Conservation (phyloP, 768 basidiomycete genomes). For the Dentipellis fragilis region DNA sequence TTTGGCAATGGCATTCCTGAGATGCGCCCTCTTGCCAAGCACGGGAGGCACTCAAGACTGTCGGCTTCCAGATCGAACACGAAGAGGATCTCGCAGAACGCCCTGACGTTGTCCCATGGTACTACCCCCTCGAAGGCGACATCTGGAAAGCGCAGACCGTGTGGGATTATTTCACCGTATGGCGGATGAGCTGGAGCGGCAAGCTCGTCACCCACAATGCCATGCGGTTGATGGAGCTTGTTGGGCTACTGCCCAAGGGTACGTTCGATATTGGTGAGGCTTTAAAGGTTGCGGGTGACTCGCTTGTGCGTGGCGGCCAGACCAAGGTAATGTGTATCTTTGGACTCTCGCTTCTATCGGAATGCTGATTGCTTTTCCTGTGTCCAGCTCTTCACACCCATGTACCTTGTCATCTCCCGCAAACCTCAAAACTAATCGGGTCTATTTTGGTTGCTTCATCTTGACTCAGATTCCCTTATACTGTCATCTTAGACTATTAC, state of each 20-base stretch:
- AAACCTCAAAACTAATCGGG: constrained; percentile 2
- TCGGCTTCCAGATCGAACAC: constrained; percentile 82
- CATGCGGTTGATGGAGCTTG: constrained; percentile 64
- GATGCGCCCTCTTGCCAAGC: constrained; percentile 76
- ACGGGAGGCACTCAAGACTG: constrained; percentile 65
- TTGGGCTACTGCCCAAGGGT: constrained; percentile 83
- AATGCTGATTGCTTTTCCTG: neutral
- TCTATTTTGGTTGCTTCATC: neutral
- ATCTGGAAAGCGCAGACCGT: constrained; percentile 84
- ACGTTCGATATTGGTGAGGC: constrained; percentile 86
- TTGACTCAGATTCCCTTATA: neutral
- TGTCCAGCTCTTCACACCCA: constrained; percentile 73
- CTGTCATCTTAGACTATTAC: neutral
- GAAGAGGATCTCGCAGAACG: constrained; percentile 94
- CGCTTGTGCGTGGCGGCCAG: constrained; percentile 78
- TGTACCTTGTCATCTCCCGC: constrained; percentile 55
- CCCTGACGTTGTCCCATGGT: constrained; percentile 74
- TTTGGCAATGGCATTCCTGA: constrained; percentile 96
- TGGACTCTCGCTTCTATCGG: neutral
- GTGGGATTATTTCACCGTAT: constrained; percentile 85
- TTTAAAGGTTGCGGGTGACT: constrained; percentile 69
- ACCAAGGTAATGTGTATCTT: constrained; percentile 48
- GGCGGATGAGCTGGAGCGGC: constrained; percentile 86
- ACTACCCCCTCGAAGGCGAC: constrained; percentile 95
- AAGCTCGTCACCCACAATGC: constrained; percentile 74